Percentiles rank a stretch among this genome's conserved stretches.
These are phyloP conservation scores for Aristolochia californica DNA, from an alignment of 164 flowering plant genomes.

Conservation along the genomic window DNA sequence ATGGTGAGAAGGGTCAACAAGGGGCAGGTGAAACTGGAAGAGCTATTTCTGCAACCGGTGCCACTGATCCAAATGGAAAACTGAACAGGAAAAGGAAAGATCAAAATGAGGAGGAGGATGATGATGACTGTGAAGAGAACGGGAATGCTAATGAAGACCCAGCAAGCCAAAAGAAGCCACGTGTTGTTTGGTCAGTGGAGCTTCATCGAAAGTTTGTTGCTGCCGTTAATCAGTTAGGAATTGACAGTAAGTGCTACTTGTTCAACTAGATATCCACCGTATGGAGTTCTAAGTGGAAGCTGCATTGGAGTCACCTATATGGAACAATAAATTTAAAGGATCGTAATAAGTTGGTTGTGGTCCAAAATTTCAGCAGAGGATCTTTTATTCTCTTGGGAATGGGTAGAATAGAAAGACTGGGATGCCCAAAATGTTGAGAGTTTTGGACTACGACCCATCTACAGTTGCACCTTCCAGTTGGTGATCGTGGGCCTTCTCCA, in stretches of 20 bases:
- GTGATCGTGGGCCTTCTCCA: no score
- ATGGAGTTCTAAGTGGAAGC: neutral
- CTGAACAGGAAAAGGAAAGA: constrained; percentile 54
- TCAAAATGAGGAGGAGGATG: constrained; percentile 46
- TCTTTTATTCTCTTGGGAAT: no score
- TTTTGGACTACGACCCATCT: no score
- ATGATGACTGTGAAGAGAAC: constrained; percentile 46
- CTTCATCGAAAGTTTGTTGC: constrained; percentile 75
- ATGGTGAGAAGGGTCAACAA: constrained; percentile 2
- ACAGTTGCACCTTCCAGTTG: no score
- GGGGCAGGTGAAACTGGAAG: constrained; percentile 29
- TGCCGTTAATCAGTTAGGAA: constrained; percentile 79
- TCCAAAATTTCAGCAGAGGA: no score
- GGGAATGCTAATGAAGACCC: constrained; percentile 51
- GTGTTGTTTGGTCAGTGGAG: constrained; percentile 88
- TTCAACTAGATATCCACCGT: neutral
- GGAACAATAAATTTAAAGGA: no score
- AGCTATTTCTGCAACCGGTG: constrained; percentile 11
- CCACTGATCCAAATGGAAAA: constrained; percentile 35
- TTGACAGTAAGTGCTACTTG: constrained; percentile 64
- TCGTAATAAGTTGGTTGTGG: no score
- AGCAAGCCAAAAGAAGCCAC: constrained; percentile 65
- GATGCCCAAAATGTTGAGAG: no score
- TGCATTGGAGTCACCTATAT: no score
- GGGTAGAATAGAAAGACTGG: no score